These are phyloP conservation scores for Thuja plicata DNA, from an alignment of 83 land plant genomes.

Conservation along the genomic window DNA sequence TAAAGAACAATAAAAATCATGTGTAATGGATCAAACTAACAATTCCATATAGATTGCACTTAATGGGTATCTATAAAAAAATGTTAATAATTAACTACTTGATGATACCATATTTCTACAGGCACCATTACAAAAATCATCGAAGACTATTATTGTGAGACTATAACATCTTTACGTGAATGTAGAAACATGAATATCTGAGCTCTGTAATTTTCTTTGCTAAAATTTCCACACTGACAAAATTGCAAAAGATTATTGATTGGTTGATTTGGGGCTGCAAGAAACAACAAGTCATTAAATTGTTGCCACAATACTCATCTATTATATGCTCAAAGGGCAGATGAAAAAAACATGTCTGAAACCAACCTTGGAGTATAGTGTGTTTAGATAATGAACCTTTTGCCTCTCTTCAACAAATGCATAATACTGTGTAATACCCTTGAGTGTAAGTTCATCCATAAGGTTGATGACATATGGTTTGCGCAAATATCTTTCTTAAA, in stretches of 20 bases:
- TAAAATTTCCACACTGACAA: slow-evolving; percentile 19
- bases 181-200: too few species aligned
- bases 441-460: slow-evolving; percentile 97
- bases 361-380: slow-evolving; percentile 92
- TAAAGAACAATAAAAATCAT: too few species aligned
- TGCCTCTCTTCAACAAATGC: slow-evolving; percentile 99
- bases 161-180: too few species aligned
- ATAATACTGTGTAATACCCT: slow-evolving; percentile 95
- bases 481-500: slow-evolving; percentile 85
- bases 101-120: slow-evolving; percentile 60
- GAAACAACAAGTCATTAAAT: background rate
- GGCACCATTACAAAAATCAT: slow-evolving; percentile 64
- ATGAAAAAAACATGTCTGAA: background rate
- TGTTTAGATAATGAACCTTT: slow-evolving; percentile 95
- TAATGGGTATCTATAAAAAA: slow-evolving; percentile 13
- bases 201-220: too few species aligned
- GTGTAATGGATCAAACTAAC: slow-evolving; percentile 14
- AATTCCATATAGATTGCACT: too few species aligned
- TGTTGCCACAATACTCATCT: background rate
- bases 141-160: too few species aligned
- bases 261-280: slow-evolving; percentile 98
- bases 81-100: slow-evolving; percentile 26
- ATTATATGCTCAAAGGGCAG: too few species aligned
- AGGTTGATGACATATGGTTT: too few species aligned
- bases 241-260: slow-evolving; percentile 97